Percentiles rank a stretch among this genome's conserved stretches.
These are phyloP conservation scores for Stephania yunnanensis DNA, from an alignment of 164 flowering plant species.

Conservation along the genomic window DNA sequence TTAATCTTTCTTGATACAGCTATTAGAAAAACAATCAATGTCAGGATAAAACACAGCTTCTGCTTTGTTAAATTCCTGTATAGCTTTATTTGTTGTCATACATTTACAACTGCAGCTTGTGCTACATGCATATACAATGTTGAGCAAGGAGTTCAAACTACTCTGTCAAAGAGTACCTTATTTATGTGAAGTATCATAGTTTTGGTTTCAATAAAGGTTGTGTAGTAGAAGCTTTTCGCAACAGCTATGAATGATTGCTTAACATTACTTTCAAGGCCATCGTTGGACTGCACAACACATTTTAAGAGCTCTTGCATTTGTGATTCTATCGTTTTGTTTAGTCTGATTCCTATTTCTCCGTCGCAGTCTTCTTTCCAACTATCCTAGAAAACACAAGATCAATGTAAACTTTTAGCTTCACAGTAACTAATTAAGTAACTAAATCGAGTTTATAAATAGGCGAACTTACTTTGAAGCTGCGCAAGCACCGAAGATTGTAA, in stretches of 20 bases:
- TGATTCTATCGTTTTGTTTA: not conserved
- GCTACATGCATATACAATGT: not conserved
- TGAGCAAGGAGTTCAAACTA: conserved; percentile 17
- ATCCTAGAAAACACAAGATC: not conserved
- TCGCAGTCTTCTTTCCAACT: not conserved
- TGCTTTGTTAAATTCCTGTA: not conserved
- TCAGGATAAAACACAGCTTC: not conserved
- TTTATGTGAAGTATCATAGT: conserved; percentile 38
- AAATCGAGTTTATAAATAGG: not conserved
- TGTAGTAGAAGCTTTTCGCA: conserved; percentile 51
- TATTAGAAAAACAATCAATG: too few species aligned
- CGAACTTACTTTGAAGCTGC: not conserved
- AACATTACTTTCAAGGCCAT: conserved; percentile 20
- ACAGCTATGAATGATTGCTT: conserved; percentile 43
- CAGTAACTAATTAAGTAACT: not conserved
- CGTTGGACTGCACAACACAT: not conserved
- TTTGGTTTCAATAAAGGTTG: conserved; percentile 29
- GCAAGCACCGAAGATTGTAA: not conserved
- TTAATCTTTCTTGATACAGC: too few species aligned
- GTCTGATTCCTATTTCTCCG: not conserved
- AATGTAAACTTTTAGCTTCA: not conserved
- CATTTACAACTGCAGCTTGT: not conserved
- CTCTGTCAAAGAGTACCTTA: conserved; percentile 51
- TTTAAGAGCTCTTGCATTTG: not conserved
- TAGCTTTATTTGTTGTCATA: not conserved